A percentile compares a stretch with the other conserved stretches of the same genome.
Evolutionary conservation across 441 rosid species (phyloP).

Genomic region (Melastoma candidum): DNA sequence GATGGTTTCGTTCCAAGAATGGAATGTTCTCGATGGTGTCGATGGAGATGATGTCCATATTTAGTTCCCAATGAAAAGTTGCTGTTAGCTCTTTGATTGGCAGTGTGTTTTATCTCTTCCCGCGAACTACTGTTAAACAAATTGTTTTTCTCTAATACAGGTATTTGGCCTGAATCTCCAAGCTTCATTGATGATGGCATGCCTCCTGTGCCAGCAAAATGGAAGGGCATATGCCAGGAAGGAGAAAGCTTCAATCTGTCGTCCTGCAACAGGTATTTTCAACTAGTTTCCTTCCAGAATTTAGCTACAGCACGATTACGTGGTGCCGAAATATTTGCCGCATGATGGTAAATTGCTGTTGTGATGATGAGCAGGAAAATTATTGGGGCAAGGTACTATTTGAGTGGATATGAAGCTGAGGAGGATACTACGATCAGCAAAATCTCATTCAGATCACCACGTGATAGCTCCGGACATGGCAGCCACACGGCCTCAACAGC

Average conservation of each 20-base stretch:
- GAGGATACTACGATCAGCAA: constrained; percentile 26
- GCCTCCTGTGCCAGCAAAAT: constrained; percentile 54
- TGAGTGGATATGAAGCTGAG: constrained; percentile 48
- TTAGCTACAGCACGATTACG: too few species aligned
- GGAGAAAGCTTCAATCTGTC: constrained; percentile 52
- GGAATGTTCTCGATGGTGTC: too few species aligned
- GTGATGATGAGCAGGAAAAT: constrained; percentile 28
- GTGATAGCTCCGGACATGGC: constrained; percentile 54
- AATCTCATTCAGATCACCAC: constrained; percentile 34
- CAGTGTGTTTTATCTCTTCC: background rate
- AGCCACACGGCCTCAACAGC: constrained; percentile 53
- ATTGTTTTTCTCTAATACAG: constrained; percentile 14
- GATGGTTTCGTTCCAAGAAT: too few species aligned
- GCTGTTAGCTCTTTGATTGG: background rate
- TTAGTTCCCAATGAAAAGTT: too few species aligned
- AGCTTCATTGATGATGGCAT: constrained; percentile 50
- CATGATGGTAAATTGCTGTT: too few species aligned
- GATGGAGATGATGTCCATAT: too few species aligned
- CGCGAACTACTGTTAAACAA: background rate
- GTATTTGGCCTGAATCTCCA: constrained; percentile 73
- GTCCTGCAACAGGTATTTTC: constrained; percentile 53
- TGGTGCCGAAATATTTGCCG: too few species aligned
- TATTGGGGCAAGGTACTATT: constrained; percentile 48
- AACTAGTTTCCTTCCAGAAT: background rate
- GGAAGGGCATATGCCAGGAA: constrained; percentile 59